Conservation (phyloP, 176 grass and related monocot genomes). For the Oryza glaberrima region DNA sequence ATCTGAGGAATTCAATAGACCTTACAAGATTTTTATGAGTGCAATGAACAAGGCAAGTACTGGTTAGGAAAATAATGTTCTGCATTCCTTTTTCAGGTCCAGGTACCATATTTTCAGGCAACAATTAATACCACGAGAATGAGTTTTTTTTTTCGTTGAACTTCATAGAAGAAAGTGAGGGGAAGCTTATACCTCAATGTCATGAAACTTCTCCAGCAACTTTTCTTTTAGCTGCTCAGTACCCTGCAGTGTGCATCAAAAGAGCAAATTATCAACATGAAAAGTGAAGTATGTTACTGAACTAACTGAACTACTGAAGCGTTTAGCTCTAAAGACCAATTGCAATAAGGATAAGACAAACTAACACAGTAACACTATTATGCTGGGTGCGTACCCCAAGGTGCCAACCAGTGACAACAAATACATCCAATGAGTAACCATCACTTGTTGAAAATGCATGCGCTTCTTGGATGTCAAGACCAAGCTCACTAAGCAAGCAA, state of each 20-base stretch:
- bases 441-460: slow-evolving; percentile 90
- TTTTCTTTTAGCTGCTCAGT: slow-evolving; percentile 56
- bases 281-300: not conserved
- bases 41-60: not conserved
- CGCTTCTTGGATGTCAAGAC: slow-evolving; percentile 94
- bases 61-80: not conserved
- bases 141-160: not conserved
- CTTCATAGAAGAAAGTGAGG: slow-evolving; percentile 2
- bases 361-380: not conserved
- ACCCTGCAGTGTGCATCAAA: slow-evolving; percentile 44
- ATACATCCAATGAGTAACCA: slow-evolving; percentile 81
- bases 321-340: not conserved
- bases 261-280: slow-evolving; percentile 1
- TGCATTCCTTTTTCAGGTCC: not conserved
- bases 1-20: not conserved
- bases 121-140: not conserved
- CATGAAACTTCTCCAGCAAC: slow-evolving; percentile 60
- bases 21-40: not conserved
- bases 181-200: slow-evolving; percentile 55
- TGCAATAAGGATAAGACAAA: not conserved
- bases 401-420: slow-evolving; percentile 82
- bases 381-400: slow-evolving; percentile 55
- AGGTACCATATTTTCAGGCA: not conserved
- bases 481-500: slow-evolving; percentile 71
- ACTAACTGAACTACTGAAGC: not conserved